A percentile compares a stretch with the other conserved stretches of the same genome.
These are phyloP conservation scores for Daldinia grandis DNA, from an alignment of 495 filamentous ascomycete genomes.

Conservation along the genomic window DNA sequence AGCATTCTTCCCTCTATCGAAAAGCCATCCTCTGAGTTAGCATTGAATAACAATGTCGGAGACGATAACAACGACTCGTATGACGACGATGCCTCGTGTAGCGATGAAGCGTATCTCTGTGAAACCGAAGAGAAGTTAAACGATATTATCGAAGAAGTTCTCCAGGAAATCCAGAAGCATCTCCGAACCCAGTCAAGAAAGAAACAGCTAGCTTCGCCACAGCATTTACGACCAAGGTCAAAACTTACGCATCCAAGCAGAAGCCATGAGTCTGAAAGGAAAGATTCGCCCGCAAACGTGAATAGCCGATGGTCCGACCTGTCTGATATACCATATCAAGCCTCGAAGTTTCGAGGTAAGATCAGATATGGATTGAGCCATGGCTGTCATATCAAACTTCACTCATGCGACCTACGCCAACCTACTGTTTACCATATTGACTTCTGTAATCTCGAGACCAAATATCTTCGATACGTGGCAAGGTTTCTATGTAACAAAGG, in stretches of 20 bases:
- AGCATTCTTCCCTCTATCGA: constrained; percentile 28
- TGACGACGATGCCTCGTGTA: neutral
- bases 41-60: neutral
- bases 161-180: neutral
- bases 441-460: constrained; percentile 60
- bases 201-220: constrained; percentile 14
- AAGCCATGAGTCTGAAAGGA: constrained; percentile 18
- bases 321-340: constrained; percentile 46
- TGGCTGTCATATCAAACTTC: constrained; percentile 25
- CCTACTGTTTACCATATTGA: constrained; percentile 52
- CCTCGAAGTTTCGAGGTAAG: constrained; percentile 35
- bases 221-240: constrained; percentile 25
- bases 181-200: constrained; percentile 6
- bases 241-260: constrained; percentile 38
- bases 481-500: constrained; percentile 28
- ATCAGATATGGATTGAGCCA: constrained; percentile 26
- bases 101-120: neutral
- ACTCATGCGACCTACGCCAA: constrained; percentile 7
- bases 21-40: neutral
- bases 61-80: neutral
- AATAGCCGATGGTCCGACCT: constrained; percentile 30
- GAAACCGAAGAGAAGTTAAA: neutral
- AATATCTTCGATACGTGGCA: constrained; percentile 42
- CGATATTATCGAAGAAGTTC: neutral
- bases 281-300: constrained; percentile 16